These are phyloP conservation scores for Ganoderma sp. DNA, from an alignment of 1,284 basidiomycete genomes.

Conservation along the genomic window DNA sequence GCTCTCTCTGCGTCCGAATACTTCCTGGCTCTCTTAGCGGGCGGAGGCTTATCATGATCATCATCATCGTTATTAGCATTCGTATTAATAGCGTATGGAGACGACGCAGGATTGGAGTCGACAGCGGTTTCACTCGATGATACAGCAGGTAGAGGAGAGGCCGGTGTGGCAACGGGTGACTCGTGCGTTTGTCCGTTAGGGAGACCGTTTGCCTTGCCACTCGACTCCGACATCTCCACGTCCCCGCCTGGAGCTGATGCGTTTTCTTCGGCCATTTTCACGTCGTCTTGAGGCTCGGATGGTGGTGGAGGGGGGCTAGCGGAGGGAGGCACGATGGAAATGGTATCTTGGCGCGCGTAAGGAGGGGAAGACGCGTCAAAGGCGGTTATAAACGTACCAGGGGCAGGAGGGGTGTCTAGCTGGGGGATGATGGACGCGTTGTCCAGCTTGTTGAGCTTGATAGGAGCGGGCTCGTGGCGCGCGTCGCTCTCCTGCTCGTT, in stretches of 20 bases:
- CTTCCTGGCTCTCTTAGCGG: slow-evolving; percentile 68
- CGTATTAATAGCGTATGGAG: slow-evolving; percentile 50
- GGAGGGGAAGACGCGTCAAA: slow-evolving; percentile 28
- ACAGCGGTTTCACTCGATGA: slow-evolving; percentile 44
- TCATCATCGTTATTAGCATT: slow-evolving; percentile 48
- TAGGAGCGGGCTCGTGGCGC: slow-evolving; percentile 59
- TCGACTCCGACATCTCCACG: slow-evolving; percentile 55
- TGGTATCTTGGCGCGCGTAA: slow-evolving; percentile 45
- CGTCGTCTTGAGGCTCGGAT: slow-evolving; percentile 57
- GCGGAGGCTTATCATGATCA: slow-evolving; percentile 67
- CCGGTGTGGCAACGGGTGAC: slow-evolving; percentile 46
- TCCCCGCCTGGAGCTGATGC: slow-evolving; percentile 44
- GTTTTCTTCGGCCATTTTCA: slow-evolving; percentile 52
- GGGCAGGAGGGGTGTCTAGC: slow-evolving; percentile 51
- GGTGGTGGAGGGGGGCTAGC: slow-evolving; percentile 55
- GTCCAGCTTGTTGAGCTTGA: slow-evolving; percentile 48
- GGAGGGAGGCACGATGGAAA: slow-evolving; percentile 51
- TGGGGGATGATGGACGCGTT: slow-evolving; percentile 53
- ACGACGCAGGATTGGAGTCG: slow-evolving; percentile 48
- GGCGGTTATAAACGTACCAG: slow-evolving; percentile 47
- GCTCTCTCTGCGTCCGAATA: slow-evolving; percentile 60
- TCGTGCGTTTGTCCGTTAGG: slow-evolving; percentile 44
- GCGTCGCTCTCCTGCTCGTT: slow-evolving; percentile 69
- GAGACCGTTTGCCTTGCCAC: slow-evolving; percentile 40
- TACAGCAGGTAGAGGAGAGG: slow-evolving; percentile 38